A percentile compares a stretch with the other conserved stretches of the same genome.
phyloP scores from a whole-genome alignment of 2,329 filamentous ascomycete species.

The Mycosphaerella sp. region DNA sequence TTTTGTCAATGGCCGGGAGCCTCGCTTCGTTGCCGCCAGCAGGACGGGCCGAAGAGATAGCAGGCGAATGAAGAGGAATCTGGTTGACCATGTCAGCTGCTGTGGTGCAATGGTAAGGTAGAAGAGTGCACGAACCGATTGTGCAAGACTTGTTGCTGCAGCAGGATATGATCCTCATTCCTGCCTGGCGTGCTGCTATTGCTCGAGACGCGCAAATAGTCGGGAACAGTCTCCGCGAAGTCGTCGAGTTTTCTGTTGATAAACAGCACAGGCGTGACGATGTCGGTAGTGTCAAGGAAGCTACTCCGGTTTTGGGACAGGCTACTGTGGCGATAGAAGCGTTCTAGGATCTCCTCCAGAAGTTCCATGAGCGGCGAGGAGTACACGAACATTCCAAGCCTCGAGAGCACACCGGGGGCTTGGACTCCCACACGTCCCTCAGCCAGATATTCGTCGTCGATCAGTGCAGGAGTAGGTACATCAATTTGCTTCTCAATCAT shows the following conservation, averaged over 20 bases:
- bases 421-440: constrained; percentile 42
- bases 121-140: constrained; percentile 7
- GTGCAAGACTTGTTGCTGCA: constrained; percentile 22
- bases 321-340: constrained; percentile 22
- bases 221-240: constrained; percentile 21
- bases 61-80: constrained; percentile 24
- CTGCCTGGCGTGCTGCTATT: not conserved
- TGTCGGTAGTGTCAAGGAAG: constrained; percentile 12
- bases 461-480: constrained; percentile 29
- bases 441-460: constrained; percentile 50
- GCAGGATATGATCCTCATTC: constrained; percentile 20
- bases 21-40: constrained; percentile 34
- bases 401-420: constrained; percentile 24
- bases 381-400: constrained; percentile 30
- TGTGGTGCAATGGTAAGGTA: too few relatives aligned
- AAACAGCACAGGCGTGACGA: constrained; percentile 22
- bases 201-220: constrained; percentile 18
- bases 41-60: constrained; percentile 23
- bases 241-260: constrained; percentile 23
- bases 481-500: constrained; percentile 27
- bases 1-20: constrained; percentile 8
- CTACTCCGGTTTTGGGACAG: constrained; percentile 10
- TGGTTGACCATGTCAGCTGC: not conserved
- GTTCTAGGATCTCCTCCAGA: constrained; percentile 24
- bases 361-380: constrained; percentile 25